phyloP scores from a whole-genome alignment of 441 rosid species.

The Sinapis alba region DNA sequence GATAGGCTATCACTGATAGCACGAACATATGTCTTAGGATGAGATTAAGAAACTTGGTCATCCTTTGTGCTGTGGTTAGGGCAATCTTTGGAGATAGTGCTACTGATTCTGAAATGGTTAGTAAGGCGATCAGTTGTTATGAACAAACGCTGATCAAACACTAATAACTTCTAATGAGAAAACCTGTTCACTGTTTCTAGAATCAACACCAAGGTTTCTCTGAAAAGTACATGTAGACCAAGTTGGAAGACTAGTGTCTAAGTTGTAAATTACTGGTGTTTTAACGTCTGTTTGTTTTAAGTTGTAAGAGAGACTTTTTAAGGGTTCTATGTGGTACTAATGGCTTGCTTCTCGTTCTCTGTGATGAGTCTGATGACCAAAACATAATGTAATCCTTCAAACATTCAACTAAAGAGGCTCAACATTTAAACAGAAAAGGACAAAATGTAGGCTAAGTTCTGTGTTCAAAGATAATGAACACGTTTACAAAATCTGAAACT shows the following conservation, averaged over 20 bases:
- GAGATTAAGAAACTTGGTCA: neutral
- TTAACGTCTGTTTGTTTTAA: neutral
- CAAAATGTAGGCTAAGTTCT: neutral
- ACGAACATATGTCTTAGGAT: neutral
- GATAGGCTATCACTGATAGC: too few species aligned
- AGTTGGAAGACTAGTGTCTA: conserved; percentile 35
- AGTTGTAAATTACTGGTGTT: conserved; percentile 11
- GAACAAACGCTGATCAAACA: too few species aligned
- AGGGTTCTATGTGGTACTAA: neutral
- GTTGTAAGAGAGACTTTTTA: neutral
- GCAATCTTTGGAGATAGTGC: conserved; percentile 76
- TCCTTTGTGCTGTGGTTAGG: conserved; percentile 61
- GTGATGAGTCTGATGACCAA: conserved; percentile 1
- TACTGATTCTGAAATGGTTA: conserved; percentile 48
- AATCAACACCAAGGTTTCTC: conserved; percentile 38
- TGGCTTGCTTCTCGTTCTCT: neutral
- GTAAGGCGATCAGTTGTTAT: conserved; percentile 43
- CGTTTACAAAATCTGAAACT: neutral
- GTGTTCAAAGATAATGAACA: neutral
- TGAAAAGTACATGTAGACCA: conserved; percentile 52
- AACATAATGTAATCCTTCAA: neutral
- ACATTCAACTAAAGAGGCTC: neutral
- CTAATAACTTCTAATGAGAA: too few species aligned
- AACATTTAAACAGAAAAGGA: neutral
- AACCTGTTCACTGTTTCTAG: too few species aligned